Percentiles rank a stretch among this genome's conserved stretches.
Conservation (phyloP, 306 rosid genomes). For the Hylodesmum podocarpum region DNA sequence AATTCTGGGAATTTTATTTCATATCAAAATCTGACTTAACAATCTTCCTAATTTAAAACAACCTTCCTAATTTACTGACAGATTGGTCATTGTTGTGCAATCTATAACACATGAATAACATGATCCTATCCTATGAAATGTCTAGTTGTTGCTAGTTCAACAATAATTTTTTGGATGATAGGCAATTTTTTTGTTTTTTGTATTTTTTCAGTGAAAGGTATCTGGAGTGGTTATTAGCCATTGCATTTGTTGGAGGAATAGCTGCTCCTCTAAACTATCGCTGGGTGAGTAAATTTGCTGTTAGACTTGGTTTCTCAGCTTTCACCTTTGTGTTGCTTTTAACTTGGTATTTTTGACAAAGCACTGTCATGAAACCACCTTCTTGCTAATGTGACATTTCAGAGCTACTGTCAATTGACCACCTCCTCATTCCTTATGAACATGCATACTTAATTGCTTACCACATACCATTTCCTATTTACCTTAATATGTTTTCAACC, state of each 20-base stretch:
- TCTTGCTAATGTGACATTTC: not conserved
- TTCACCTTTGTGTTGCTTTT: not conserved
- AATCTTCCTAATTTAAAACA: too few species aligned
- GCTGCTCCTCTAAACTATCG: conserved; percentile 87
- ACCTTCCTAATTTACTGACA: too few species aligned
- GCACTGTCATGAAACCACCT: not conserved
- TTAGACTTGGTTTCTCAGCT: not conserved
- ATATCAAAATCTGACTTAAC: too few species aligned
- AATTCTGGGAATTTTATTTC: too few species aligned
- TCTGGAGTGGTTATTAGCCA: conserved; percentile 86
- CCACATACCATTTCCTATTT: not conserved
- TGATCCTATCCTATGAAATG: not conserved
- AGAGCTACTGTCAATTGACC: not conserved
- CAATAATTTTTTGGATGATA: not conserved
- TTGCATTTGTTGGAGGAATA: conserved; percentile 83
- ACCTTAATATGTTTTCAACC: not conserved
- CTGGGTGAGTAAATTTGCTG: conserved; percentile 59
- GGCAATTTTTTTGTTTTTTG: not conserved
- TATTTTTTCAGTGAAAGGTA: conserved; percentile 63
- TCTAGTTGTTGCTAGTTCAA: not conserved
- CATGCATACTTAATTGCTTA: not conserved
- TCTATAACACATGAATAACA: not conserved
- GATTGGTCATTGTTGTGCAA: not conserved
- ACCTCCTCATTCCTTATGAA: not conserved
- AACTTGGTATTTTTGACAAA: not conserved